A percentile compares a stretch with the other conserved stretches of the same genome.
Conservation (phyloP, 2,329 filamentous ascomycete genomes). For the Chrysoporthe deuterocubensis region DNA sequence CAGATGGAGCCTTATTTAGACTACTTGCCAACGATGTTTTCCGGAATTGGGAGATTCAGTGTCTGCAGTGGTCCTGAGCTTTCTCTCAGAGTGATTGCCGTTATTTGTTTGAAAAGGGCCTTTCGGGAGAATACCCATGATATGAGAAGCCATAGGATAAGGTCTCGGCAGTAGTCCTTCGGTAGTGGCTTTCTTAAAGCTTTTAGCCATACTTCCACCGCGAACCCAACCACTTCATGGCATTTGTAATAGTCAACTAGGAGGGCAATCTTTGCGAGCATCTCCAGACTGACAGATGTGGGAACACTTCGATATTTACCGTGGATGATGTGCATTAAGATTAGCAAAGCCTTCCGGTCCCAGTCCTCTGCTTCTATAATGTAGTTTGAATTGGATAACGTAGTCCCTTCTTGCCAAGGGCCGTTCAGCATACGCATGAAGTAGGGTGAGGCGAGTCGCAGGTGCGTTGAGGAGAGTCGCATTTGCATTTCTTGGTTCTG, state of each 20-base stretch:
- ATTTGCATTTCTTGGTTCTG: not conserved
- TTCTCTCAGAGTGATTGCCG: too few relatives aligned
- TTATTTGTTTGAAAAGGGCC: too few relatives aligned
- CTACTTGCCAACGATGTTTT: too few relatives aligned
- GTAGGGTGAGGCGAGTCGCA: not conserved
- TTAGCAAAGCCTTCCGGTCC: not conserved
- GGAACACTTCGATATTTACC: not conserved
- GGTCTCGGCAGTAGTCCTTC: not conserved
- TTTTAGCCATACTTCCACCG: conserved; percentile 2
- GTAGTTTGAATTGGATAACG: not conserved
- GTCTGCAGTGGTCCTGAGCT: too few relatives aligned
- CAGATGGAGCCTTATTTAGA: too few relatives aligned
- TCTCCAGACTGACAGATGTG: not conserved
- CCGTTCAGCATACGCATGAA: not conserved
- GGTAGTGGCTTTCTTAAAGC: not conserved
- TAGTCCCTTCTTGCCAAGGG: not conserved
- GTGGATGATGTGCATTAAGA: not conserved
- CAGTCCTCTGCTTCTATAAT: not conserved
- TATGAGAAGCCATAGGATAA: conserved; percentile 1
- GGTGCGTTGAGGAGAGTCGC: not conserved
- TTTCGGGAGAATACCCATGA: too few relatives aligned
- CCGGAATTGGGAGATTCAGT: too few relatives aligned
- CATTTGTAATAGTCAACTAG: conserved; percentile 18
- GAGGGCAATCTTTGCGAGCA: conserved; percentile 11
- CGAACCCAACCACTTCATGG: not conserved